These are phyloP conservation scores for Phytopythium delawarense DNA, from an alignment of 352 stramenopile species.

Conservation along the genomic window DNA sequence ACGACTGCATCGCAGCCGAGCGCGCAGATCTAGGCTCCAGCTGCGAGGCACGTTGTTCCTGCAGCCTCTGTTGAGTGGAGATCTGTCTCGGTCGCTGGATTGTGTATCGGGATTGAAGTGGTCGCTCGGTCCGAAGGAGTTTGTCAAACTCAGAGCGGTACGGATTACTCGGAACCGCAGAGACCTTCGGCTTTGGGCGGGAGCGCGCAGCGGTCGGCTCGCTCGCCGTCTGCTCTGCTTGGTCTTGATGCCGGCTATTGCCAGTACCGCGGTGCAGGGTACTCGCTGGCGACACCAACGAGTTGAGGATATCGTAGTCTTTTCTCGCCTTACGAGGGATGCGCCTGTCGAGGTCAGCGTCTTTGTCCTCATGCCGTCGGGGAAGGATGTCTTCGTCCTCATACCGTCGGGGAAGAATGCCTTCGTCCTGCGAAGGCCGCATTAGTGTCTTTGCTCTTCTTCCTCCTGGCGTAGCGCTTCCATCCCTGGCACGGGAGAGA, in stretches of 20 bases:
- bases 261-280: not conserved
- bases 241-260: not conserved
- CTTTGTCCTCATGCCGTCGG: not conserved
- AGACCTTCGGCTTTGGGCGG: not conserved
- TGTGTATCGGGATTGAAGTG: slow-evolving; percentile 6
- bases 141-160: slow-evolving; percentile 38
- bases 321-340: slow-evolving; percentile 8
- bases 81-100: slow-evolving; percentile 1
- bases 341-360: not conserved
- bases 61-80: slow-evolving; percentile 1
- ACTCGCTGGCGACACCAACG: slow-evolving; percentile 15
- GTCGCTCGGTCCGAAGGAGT: slow-evolving; percentile 25
- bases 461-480: not conserved
- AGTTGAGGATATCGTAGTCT: slow-evolving; percentile 39
- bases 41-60: not conserved
- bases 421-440: not conserved
- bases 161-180: slow-evolving; percentile 9
- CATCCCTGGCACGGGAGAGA: not conserved
- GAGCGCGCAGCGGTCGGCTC: slow-evolving; percentile 14
- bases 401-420: not conserved
- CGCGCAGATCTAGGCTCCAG: not conserved
- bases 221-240: slow-evolving; percentile 21
- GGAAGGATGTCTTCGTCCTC: not conserved
- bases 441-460: not conserved
- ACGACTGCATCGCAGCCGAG: not conserved